Base-by-base conservation (phyloP, 2,329 filamentous ascomycete genomes). In the Plectosphaerella plurivora region DNA sequence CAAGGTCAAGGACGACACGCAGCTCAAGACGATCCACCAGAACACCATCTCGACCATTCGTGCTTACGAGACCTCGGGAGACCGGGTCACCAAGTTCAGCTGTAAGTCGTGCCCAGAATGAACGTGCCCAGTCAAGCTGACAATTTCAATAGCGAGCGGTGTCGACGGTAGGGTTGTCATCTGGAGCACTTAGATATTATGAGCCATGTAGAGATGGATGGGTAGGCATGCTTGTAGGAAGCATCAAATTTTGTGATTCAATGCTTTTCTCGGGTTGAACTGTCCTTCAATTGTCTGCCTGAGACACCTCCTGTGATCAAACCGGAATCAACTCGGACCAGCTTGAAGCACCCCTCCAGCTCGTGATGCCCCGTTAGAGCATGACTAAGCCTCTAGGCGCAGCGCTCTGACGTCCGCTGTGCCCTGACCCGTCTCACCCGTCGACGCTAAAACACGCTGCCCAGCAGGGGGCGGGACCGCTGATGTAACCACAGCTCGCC, bases 11-110 rank as follows among this genome's bases (percentile, higher is more conserved):
- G 91, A 96, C 64, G 92, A 97, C 68, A 97, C 92, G 4, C 89
- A 96, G 74, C 79, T 99, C 61, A 94, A 91, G 74, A 97, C 94
- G 11, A 84, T 94, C 46, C 94, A 99, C 72, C 94, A 99, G 69
- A 99, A 99, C 73, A 96, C 92, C 24, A 89, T 99, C 66, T 91
- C 83, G 65, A 96, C 86, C 2, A 76, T 99, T 49, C 83, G 94
- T 44, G 78, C 83, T 18, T 97, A 87, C 67, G 83, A 91, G 63
- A 81, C 81, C 52, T 76, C 77, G 42, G 84, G 81, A 33, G 82
- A 79, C 46, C 73, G 72, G 44, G 84, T 96, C 10, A 81, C 73
- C 55, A 91, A 92, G 72, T 93, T 97, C 62, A 96, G 88, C 73
- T 94, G 89, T 91, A 82, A 84, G 88, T 82, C 60, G 45, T 46